phyloP scores from a whole-genome alignment of 2,329 filamentous ascomycete species.

The Apiospora marii region DNA sequence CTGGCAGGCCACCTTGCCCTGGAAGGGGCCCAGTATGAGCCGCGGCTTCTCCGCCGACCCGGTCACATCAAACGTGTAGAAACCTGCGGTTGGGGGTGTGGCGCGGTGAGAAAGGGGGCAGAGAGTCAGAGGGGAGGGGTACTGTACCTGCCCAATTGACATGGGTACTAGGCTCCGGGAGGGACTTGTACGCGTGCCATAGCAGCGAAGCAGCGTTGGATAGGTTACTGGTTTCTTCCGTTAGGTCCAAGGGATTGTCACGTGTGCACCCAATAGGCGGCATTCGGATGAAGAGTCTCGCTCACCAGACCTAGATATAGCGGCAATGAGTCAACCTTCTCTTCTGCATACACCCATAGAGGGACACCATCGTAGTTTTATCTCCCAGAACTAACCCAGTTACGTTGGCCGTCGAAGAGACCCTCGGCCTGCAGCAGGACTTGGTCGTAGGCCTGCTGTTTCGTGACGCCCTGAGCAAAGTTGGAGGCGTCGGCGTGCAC shows the following conservation, averaged over 20 bases:
- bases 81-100: slow-evolving; percentile 57
- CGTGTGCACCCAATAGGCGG: neutral
- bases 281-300: neutral
- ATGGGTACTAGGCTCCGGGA: slow-evolving; percentile 68
- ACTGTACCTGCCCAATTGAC: slow-evolving; percentile 78
- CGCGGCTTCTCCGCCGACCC: slow-evolving; percentile 48
- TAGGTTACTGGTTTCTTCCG: slow-evolving; percentile 66
- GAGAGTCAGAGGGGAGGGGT: slow-evolving; percentile 22
- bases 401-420: slow-evolving; percentile 75
- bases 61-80: slow-evolving; percentile 71
- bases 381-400: slow-evolving; percentile 68
- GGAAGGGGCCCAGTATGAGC: slow-evolving; percentile 81
- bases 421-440: slow-evolving; percentile 74
- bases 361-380: slow-evolving; percentile 44
- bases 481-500: slow-evolving; percentile 83
- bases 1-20: slow-evolving; percentile 83
- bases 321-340: slow-evolving; percentile 11
- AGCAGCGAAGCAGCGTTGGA: slow-evolving; percentile 78
- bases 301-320: slow-evolving; percentile 17
- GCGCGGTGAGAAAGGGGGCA: slow-evolving; percentile 17
- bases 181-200: slow-evolving; percentile 81
- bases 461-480: slow-evolving; percentile 71
- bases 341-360: neutral
- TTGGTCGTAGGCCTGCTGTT: slow-evolving; percentile 77
- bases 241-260: neutral